These are phyloP conservation scores for Celoporthe dispersa DNA, from an alignment of 2,329 filamentous ascomycete genomes.

Conservation along the genomic window DNA sequence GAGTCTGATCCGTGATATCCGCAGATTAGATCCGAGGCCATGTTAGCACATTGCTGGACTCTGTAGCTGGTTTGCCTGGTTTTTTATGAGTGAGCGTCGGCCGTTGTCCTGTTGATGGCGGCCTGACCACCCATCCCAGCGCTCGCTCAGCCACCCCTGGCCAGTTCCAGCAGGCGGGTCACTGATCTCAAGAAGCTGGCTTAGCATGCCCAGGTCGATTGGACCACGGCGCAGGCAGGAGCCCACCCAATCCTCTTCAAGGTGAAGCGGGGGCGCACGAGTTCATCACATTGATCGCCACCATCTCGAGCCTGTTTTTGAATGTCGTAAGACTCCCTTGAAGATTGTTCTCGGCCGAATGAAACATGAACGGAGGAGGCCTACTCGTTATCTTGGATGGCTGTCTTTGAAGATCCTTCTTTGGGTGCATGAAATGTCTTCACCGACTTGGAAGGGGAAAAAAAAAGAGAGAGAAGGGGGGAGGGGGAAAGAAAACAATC, in stretches of 20 bases:
- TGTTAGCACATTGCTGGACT: background rate
- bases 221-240: background rate
- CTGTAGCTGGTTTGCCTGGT: too few species aligned
- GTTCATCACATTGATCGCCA: background rate
- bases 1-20: constrained; percentile 3
- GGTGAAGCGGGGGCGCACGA: background rate
- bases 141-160: background rate
- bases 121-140: background rate
- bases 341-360: background rate
- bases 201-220: background rate
- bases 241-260: background rate
- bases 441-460: background rate
- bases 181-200: background rate
- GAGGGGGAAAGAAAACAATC: background rate
- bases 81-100: background rate
- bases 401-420: background rate
- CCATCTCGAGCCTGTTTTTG: background rate
- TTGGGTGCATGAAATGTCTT: background rate
- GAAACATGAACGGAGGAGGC: background rate
- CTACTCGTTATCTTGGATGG: background rate
- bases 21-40: constrained; percentile 13
- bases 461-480: background rate
- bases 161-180: background rate
- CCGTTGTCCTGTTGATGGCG: background rate
- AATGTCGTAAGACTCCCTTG: background rate